A percentile compares a stretch with the other conserved stretches of the same genome.
Conservation (phyloP, 2,329 filamentous ascomycete genomes). For the Dactylellina haptotyla region DNA sequence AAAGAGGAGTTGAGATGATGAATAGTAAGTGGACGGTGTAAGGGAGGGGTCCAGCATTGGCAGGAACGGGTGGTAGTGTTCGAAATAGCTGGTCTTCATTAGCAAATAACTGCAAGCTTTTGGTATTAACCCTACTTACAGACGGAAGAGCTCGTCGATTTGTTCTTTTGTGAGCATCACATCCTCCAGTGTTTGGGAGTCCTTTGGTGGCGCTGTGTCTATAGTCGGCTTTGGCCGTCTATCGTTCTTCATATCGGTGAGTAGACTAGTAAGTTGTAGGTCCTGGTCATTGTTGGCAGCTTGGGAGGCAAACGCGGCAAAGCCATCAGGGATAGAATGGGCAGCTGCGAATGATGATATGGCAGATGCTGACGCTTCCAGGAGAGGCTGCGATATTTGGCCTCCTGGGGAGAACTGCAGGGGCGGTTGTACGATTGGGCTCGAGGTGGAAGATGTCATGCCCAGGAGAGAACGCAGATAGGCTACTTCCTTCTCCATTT, state of each 20-base stretch:
- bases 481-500: constrained; percentile 86
- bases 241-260: constrained; percentile 50
- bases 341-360: constrained; percentile 46
- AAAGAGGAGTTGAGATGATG: constrained; percentile 82
- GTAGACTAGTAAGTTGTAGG: constrained; percentile 39
- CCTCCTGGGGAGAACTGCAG: constrained; percentile 38
- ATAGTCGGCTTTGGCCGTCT: constrained; percentile 55
- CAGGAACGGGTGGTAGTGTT: constrained; percentile 78
- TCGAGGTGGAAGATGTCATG: constrained; percentile 68
- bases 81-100: constrained; percentile 68
- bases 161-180: constrained; percentile 73
- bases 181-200: constrained; percentile 71
- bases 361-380: constrained; percentile 50
- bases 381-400: constrained; percentile 50
- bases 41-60: constrained; percentile 76
- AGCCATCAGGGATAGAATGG: constrained; percentile 32
- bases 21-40: constrained; percentile 77
- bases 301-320: constrained; percentile 28
- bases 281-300: constrained; percentile 37
- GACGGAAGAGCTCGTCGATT: constrained; percentile 73
- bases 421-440: constrained; percentile 67
- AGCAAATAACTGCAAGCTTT: not conserved
- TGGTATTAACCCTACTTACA: constrained; percentile 59
- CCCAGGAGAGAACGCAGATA: constrained; percentile 65
- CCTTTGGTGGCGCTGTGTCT: constrained; percentile 61